Base-by-base conservation (phyloP, 1,284 basidiomycete genomes). In the Leccinum fuscescens region DNA sequence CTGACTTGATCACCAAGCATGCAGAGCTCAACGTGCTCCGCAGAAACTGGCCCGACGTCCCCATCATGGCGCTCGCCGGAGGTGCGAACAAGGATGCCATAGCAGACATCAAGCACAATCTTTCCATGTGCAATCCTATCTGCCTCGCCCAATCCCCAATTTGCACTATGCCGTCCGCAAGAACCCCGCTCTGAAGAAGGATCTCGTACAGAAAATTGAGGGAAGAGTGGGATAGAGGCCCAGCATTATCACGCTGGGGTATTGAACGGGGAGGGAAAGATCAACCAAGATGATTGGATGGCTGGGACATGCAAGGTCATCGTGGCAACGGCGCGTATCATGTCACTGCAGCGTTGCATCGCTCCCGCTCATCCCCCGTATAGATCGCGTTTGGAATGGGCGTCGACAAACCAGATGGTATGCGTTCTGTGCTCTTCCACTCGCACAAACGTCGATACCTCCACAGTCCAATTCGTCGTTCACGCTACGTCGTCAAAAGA, bases 341-440 rank as follows among this genome's bases (percentile, higher is more conserved):
- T 12, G 14, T 59, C 12, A 61, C 35, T 61, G 9, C 33, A 14
- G 11, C 17, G 55, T 55, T 60, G 15, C 4, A 22, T 58, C 60
- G 51, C 58, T 67, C 61, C 66, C 7, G 39, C 60, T 65, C 39
- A 64, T 22, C 7, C 17, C 59, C 22, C 20, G 1, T 27, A 51
- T 55, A 90, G 88, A 82, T 93, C 65, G 93, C 93, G 0, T 98
- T 98, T 72, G 96, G 96, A 8, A 98, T 99, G 96, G 96, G 96
- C 15, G 96, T 98, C 62, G 95, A 98, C 77, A 98, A 98, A 72
- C 77, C 88, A 0, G 84, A 93, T 67, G 86, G 86, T 87, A 67
- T 59, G 79, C 61, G 2, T 51, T 42, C 37, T 14, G 7, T 15
- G 12, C 15, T 44, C 20, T n/a, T 6, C 4, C 4, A 24, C 11